Conservation (phyloP, 2,329 filamentous ascomycete genomes). For the Nothopassalora personata region DNA sequence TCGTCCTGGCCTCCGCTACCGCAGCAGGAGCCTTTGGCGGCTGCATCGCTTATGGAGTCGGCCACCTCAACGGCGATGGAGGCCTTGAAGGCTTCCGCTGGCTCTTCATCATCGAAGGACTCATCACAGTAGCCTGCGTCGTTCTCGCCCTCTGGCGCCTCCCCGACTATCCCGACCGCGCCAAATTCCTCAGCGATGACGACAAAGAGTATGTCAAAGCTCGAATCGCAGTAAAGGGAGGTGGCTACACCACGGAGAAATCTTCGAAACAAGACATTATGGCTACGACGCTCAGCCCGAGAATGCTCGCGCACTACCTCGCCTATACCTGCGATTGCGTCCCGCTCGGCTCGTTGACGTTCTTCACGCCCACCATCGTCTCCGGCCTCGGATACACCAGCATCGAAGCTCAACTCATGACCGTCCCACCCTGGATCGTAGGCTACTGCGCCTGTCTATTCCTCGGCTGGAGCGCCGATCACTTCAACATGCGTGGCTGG, state of each 20-base stretch:
- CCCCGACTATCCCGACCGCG: constrained; percentile 28
- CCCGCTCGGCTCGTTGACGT: constrained; percentile 36
- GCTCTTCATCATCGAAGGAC: constrained; percentile 32
- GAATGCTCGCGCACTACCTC: constrained; percentile 37
- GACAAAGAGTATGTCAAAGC: constrained; percentile 27
- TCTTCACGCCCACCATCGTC: constrained; percentile 51
- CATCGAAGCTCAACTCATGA: constrained; percentile 40
- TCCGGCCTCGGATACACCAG: constrained; percentile 46
- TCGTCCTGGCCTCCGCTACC: constrained; percentile 52
- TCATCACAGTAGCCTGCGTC: constrained; percentile 24
- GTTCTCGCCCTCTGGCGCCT: constrained; percentile 25
- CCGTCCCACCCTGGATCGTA: constrained; percentile 33
- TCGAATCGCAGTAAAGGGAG: constrained; percentile 29
- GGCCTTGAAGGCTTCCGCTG: constrained; percentile 43
- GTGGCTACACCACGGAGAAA: constrained; percentile 36
- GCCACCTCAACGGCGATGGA: constrained; percentile 44
- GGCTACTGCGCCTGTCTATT: constrained; percentile 30
- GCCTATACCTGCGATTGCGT: constrained; percentile 28
- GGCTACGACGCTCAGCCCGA: constrained; percentile 34
- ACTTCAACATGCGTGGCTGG: constrained; percentile 22
- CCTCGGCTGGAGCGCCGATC: constrained; percentile 26
- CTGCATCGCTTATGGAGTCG: constrained; percentile 57
- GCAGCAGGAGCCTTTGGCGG: constrained; percentile 51
- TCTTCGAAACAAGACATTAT: constrained; percentile 34
- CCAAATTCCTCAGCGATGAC: constrained; percentile 25